phyloP scores from a whole-genome alignment of 1,284 basidiomycete genomes.

The Microbotryum lychnidis-dioicae region DNA sequence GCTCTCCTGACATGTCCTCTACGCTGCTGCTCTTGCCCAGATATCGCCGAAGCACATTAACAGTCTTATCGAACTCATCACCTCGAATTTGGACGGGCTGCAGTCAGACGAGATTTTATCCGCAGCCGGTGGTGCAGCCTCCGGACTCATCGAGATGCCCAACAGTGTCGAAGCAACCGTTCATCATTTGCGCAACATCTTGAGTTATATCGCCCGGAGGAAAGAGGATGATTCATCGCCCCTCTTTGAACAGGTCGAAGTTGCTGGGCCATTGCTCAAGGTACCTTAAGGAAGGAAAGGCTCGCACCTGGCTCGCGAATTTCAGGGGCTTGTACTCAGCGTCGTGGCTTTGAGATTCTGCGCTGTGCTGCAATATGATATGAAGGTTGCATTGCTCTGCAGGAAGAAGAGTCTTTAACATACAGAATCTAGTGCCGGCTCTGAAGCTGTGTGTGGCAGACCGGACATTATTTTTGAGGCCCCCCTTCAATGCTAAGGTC shows the following conservation, averaged over 20 bases:
- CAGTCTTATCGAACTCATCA: slow-evolving; percentile 84
- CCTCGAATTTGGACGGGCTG: slow-evolving; percentile 78
- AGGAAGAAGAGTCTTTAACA: no score
- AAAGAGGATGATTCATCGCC: slow-evolving; percentile 46
- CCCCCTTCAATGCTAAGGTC: no score
- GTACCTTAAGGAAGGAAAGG: not conserved
- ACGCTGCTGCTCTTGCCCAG: slow-evolving; percentile 42
- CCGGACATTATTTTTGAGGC: no score
- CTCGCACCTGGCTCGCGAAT: no score
- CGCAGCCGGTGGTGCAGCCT: slow-evolving; percentile 51
- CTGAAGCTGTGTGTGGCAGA: no score
- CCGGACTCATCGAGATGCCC: slow-evolving; percentile 76
- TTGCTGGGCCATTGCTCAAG: slow-evolving; percentile 24
- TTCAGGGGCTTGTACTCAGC: no score
- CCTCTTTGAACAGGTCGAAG: slow-evolving; percentile 23
- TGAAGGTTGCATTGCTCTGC: no score
- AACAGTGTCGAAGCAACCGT: slow-evolving; percentile 84
- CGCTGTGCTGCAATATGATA: no score
- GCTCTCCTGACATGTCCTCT: not conserved
- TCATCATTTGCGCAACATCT: slow-evolving; percentile 83
- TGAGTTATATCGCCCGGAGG: slow-evolving; percentile 68
- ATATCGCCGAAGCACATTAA: slow-evolving; percentile 89
- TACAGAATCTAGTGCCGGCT: no score
- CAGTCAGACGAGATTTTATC: slow-evolving; percentile 63
- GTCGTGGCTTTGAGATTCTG: no score